These are phyloP conservation scores for Tetramitus jugosus DNA, from an alignment of 208 protist genomes.

Conservation along the genomic window DNA sequence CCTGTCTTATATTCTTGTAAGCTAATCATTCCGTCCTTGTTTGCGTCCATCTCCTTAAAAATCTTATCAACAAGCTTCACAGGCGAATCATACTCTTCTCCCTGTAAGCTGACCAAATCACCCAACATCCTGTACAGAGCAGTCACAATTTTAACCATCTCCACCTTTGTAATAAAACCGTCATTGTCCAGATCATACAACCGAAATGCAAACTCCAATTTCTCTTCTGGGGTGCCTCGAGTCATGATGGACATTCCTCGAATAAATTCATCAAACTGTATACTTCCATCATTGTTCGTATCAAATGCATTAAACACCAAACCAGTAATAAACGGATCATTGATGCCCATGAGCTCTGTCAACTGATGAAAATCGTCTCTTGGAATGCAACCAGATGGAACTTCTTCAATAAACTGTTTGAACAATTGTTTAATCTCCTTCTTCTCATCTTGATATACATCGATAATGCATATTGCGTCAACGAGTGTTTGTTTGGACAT, in stretches of 20 bases:
- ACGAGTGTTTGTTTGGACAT: no score
- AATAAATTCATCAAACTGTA: constrained; percentile 19
- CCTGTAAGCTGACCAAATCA: constrained; percentile 11
- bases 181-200: constrained; percentile 22
- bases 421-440: constrained; percentile 24
- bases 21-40: constrained; percentile 11
- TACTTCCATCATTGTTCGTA: constrained; percentile 7
- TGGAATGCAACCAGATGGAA: constrained; percentile 2
- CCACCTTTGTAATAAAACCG: constrained; percentile 8
- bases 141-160: constrained; percentile 20
- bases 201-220: constrained; percentile 14
- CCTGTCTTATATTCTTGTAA: constrained; percentile 25
- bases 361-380: constrained; percentile 25
- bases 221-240: constrained; percentile 19
- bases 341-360: constrained; percentile 23
- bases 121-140: constrained; percentile 23
- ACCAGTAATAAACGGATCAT: constrained; percentile 15
- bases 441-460: not conserved
- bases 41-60: constrained; percentile 19
- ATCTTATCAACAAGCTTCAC: constrained; percentile 21
- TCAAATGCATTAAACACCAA: constrained; percentile 24
- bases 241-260: constrained; percentile 12
- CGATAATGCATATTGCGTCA: no score
- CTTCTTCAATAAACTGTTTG: constrained; percentile 13
- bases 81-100: constrained; percentile 8